phyloP scores from a whole-genome alignment of 2,329 filamentous ascomycete species.

The Trichoderma sp. region DNA sequence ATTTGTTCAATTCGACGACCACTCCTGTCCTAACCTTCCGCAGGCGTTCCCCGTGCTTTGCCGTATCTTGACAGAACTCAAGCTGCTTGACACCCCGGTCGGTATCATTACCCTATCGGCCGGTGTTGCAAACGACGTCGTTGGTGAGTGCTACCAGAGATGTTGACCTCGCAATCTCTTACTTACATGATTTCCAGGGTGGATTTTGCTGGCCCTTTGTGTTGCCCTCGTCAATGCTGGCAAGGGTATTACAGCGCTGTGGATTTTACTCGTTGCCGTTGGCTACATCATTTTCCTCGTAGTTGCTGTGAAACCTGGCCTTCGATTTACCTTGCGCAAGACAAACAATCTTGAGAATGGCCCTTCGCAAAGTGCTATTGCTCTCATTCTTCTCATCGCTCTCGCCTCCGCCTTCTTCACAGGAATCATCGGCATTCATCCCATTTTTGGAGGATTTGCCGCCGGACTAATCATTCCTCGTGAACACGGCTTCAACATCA shows the following conservation, averaged over 20 bases:
- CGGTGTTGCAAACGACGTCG: constrained; percentile 85
- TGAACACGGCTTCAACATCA: constrained; percentile 87
- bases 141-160: constrained; percentile 35
- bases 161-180: background rate
- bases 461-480: constrained; percentile 89
- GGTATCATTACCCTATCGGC: constrained; percentile 88
- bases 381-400: constrained; percentile 78
- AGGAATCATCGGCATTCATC: constrained; percentile 85
- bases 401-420: constrained; percentile 85
- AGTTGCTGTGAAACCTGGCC: constrained; percentile 71
- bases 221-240: constrained; percentile 90
- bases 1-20: constrained; percentile 52
- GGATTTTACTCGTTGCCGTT: constrained; percentile 74
- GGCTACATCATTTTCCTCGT: constrained; percentile 78
- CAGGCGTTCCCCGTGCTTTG: constrained; percentile 84
- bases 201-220: constrained; percentile 90
- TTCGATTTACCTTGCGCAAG: constrained; percentile 73
- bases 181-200: constrained; percentile 46
- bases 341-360: constrained; percentile 84
- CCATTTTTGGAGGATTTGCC: constrained; percentile 93
- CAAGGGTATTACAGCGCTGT: constrained; percentile 80
- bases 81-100: constrained; percentile 79
- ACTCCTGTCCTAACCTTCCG: constrained; percentile 83
- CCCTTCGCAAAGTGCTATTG: constrained; percentile 82
- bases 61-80: constrained; percentile 88